phyloP scores from a whole-genome alignment of 768 basidiomycete species.

The Amanita pallidorosea region DNA sequence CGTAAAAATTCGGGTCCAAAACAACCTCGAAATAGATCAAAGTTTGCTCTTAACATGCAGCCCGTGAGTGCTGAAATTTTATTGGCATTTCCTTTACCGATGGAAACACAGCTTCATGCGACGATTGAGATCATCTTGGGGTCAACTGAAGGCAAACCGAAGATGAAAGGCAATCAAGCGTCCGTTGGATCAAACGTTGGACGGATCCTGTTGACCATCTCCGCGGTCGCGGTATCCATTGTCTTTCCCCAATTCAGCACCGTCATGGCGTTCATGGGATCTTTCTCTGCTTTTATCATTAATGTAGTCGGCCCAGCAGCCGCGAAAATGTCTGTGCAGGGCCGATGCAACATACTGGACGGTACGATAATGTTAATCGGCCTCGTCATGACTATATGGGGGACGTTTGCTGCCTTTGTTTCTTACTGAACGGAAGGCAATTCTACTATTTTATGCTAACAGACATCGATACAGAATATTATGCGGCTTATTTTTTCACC shows the following conservation, averaged over 20 bases:
- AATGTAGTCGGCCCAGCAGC: slow-evolving; percentile 71
- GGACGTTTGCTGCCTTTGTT: slow-evolving; percentile 57
- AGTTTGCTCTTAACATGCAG: slow-evolving; percentile 77
- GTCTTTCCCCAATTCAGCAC: slow-evolving; percentile 70
- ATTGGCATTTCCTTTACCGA: background rate
- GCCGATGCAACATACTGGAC: slow-evolving; percentile 41
- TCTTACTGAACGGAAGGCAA: slow-evolving; percentile 13
- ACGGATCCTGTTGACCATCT: slow-evolving; percentile 43
- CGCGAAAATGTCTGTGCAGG: slow-evolving; percentile 53
- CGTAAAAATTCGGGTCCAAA: background rate
- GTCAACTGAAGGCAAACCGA: slow-evolving; percentile 23
- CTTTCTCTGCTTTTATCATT: slow-evolving; percentile 73
- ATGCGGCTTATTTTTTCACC: background rate
- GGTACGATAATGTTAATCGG: slow-evolving; percentile 39
- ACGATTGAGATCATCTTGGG: slow-evolving; percentile 75
- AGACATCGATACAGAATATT: slow-evolving; percentile 10
- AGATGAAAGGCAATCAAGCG: slow-evolving; percentile 11
- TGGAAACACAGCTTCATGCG: slow-evolving; percentile 50
- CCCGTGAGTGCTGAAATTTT: slow-evolving; percentile 39
- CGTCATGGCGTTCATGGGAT: slow-evolving; percentile 84
- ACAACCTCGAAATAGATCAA: slow-evolving; percentile 39
- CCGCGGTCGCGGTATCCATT: slow-evolving; percentile 63
- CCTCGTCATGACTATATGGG: slow-evolving; percentile 65
- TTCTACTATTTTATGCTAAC: slow-evolving; percentile 1
- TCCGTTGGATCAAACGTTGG: slow-evolving; percentile 33